A percentile compares a stretch with the other conserved stretches of the same genome.
phyloP scores from a whole-genome alignment of 2,329 filamentous ascomycete genomes.

The Ophiostoma quercus region DNA sequence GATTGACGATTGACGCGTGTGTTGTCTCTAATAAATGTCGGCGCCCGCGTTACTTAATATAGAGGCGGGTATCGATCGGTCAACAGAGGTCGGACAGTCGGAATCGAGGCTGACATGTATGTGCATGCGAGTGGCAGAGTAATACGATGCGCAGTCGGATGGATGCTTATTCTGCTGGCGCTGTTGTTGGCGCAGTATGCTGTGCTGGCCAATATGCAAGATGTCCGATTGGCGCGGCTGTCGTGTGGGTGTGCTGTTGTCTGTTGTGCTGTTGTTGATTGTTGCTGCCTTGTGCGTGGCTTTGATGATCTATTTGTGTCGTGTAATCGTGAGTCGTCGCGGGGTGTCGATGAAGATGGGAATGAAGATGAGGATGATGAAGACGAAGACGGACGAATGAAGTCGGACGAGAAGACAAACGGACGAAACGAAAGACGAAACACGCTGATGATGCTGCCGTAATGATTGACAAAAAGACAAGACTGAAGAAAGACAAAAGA shows the following conservation, averaged over 20 bases:
- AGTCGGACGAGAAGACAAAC: not conserved
- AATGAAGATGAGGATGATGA: not conserved
- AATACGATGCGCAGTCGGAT: constrained; percentile 4
- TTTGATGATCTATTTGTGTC: not conserved
- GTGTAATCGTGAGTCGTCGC: constrained; percentile 2
- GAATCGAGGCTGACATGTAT: not conserved
- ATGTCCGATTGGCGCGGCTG: constrained; percentile 5
- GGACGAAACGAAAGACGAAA: not conserved
- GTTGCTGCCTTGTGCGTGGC: not conserved
- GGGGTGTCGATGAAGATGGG: not conserved
- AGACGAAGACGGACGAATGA: not conserved
- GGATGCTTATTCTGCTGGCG: not conserved
- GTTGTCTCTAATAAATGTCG: not conserved
- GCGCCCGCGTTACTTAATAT: not conserved
- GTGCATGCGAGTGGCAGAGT: not conserved
- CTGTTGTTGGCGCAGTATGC: not conserved
- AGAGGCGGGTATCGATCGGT: not conserved
- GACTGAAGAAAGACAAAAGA: not conserved
- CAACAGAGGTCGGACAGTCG: not conserved
- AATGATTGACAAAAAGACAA: not conserved
- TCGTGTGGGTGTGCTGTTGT: not conserved
- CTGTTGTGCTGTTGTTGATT: not conserved
- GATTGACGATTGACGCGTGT: not conserved
- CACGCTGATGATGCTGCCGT: not conserved
- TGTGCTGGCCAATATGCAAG: constrained; percentile 9